Conservation (phyloP, 805 yeast species). For the Vanderwaltozyma tropicalis region DNA sequence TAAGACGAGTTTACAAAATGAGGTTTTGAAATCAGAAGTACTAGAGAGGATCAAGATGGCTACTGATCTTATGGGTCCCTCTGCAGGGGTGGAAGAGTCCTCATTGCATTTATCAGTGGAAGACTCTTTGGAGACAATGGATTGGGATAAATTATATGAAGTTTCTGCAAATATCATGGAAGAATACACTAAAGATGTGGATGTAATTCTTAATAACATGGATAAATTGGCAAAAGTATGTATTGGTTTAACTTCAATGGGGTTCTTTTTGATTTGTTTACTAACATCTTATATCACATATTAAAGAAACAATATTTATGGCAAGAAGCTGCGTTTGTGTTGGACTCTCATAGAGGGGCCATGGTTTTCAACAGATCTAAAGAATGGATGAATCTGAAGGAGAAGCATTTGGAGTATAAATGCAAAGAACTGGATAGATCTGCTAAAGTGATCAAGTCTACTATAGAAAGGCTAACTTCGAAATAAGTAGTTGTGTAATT, state of each 20-base stretch:
- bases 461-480: conserved; percentile 15
- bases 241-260: neutral
- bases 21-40: conserved; percentile 12
- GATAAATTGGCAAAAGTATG: conserved; percentile 19
- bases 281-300: conserved; percentile 4
- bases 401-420: conserved; percentile 15
- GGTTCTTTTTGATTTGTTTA: neutral
- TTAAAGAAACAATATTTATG: conserved; percentile 20
- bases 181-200: conserved; percentile 21
- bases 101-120: neutral
- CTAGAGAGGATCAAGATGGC: conserved; percentile 10
- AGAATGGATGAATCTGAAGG: conserved; percentile 22
- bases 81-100: conserved; percentile 1
- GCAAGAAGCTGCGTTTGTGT: conserved; percentile 27
- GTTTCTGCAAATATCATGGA: conserved; percentile 24
- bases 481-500: neutral
- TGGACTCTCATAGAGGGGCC: conserved; percentile 26
- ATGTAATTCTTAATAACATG: conserved; percentile 13
- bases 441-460: conserved; percentile 20
- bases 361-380: conserved; percentile 17
- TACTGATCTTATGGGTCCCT: conserved; percentile 10
- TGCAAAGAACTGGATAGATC: conserved; percentile 15
- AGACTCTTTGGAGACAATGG: conserved; percentile 8
- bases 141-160: conserved; percentile 26
- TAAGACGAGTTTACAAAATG: conserved; percentile 6